phyloP scores from a whole-genome alignment of 306 rosid species.

The Carpinus viminea region DNA sequence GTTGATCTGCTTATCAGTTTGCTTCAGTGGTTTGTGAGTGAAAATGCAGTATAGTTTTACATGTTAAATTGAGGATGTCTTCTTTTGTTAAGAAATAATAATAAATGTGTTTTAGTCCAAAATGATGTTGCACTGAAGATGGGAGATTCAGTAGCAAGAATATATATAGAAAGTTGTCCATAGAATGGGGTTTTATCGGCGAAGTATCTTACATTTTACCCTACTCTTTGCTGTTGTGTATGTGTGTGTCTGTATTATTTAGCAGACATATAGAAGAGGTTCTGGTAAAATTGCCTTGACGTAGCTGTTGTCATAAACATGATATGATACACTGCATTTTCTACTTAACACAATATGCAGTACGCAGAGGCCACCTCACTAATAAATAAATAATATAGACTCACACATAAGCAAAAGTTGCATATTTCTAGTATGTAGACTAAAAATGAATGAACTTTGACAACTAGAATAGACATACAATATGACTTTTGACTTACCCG shows the following conservation, averaged over 20 bases:
- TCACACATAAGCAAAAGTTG: background rate
- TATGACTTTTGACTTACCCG: conserved; percentile 44
- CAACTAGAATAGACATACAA: background rate
- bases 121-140: background rate
- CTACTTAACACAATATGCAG: background rate
- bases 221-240: background rate
- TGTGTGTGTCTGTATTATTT: no score
- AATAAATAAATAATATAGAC: no score
- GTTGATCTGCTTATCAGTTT: background rate
- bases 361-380: background rate
- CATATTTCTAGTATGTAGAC: background rate
- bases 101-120: background rate
- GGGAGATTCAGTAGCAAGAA: background rate
- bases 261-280: background rate
- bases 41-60: background rate
- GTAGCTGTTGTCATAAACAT: background rate
- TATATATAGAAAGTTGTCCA: background rate
- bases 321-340: background rate
- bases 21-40: background rate
- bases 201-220: background rate
- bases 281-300: background rate
- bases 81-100: background rate
- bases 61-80: background rate
- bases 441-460: background rate
- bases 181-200: background rate